Evolutionary conservation across 148 eudicot genomes (phyloP), one percentile per base, ranked within the genome.

Genomic region (Rhododendron ovatum): DNA sequence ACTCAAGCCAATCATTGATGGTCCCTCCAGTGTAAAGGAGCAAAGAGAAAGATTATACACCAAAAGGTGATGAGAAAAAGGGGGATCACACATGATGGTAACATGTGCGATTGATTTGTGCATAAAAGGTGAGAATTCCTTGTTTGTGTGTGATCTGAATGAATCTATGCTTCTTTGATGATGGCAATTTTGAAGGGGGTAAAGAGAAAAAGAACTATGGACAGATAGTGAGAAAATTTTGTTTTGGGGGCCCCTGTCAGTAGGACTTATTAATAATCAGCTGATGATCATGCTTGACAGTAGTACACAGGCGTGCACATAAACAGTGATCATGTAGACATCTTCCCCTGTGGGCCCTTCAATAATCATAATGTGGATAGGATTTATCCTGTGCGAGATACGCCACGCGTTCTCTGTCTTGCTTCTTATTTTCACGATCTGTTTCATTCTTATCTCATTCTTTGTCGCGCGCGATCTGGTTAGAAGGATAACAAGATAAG

Each of bases 241-340:
- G 45, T 71, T 28, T 12, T 28, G 37, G 48, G 81, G 75, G 82
- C 50, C 61, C 85, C 85, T 30, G 33, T 77, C 30, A 65, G 14
- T 10, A 78, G 7, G 78, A 48, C 61, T 77, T 84, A 76, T 76
- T 84, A 77, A 86, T 83, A 83, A 83, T 83, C 76, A 71, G 76
- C 61, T 33, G 48, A 87, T 87, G 77, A 87, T 87, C 78, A 87
- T 87, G 88, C 86, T 86, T 76, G 85, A 83, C 88, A 83, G 78
- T 78, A 85, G 82, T 51, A 87, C 41, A 76, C 67, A 87, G 37
- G 85, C 88, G 86, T 83, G 88, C 86, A 33, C 41, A 53, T 63
- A 63, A 87, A 83, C 50, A 87, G 86, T 83, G 26, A 43, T 53
- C 50, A 71, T 28, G 5, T 30, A 28, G 53, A 78, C 61, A 59